Conservation (phyloP, 176 grass and related monocot genomes). For the Aegilops longissima region DNA sequence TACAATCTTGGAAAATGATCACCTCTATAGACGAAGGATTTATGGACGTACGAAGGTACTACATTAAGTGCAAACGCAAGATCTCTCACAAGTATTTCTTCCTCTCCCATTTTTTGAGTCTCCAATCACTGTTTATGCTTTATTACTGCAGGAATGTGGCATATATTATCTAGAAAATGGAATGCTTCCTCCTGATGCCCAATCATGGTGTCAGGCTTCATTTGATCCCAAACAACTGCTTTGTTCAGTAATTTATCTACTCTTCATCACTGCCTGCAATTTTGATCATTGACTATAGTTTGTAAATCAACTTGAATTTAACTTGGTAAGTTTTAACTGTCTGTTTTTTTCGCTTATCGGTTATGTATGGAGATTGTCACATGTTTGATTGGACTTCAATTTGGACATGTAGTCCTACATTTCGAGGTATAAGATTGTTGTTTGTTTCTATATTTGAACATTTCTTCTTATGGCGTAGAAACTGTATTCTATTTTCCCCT, state of each 20-base stretch:
- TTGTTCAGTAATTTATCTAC: slow-evolving; percentile 36
- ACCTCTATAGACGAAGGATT: slow-evolving; percentile 52
- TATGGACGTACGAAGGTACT: slow-evolving; percentile 48
- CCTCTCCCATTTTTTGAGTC: neutral
- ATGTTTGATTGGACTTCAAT: slow-evolving; percentile 80
- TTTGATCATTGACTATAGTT: neutral
- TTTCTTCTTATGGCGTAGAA: neutral
- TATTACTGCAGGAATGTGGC: slow-evolving; percentile 33
- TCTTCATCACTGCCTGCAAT: neutral
- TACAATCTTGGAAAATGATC: slow-evolving; percentile 50
- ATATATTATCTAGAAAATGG: slow-evolving; percentile 35
- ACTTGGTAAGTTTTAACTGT: neutral
- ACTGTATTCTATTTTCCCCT: neutral
- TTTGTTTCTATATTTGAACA: neutral
- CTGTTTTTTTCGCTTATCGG: slow-evolving; percentile 25
- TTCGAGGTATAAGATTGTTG: slow-evolving; percentile 50
- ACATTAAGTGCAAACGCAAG: neutral
- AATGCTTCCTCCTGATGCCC: slow-evolving; percentile 31
- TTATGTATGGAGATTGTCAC: slow-evolving; percentile 73
- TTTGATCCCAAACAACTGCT: slow-evolving; percentile 69
- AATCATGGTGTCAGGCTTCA: slow-evolving; percentile 66
- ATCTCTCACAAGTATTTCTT: neutral
- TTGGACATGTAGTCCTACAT: slow-evolving; percentile 68
- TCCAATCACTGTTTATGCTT: neutral
- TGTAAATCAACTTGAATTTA: neutral